These are phyloP conservation scores for Lachnellula cervina DNA, from an alignment of 2,329 filamentous ascomycete genomes.

Conservation along the genomic window DNA sequence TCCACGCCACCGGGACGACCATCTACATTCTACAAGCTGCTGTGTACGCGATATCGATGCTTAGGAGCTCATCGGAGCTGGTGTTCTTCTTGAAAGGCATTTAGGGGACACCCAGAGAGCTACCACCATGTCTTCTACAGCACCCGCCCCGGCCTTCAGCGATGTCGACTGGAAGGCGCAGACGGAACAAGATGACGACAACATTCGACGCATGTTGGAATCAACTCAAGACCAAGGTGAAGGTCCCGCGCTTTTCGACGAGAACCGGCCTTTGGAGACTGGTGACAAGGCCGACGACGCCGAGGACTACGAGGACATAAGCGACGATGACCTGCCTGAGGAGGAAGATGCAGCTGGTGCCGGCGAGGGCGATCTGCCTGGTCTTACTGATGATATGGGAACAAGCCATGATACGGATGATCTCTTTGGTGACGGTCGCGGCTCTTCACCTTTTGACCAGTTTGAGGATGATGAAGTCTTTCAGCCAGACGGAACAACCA, in stretches of 20 bases:
- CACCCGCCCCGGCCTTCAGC: constrained; percentile 11
- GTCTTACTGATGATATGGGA: constrained; percentile 51
- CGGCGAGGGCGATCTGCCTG: constrained; percentile 24
- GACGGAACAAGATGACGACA: constrained; percentile 45
- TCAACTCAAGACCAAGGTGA: constrained; percentile 37
- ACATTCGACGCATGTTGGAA: constrained; percentile 42
- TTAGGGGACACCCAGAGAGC: neutral
- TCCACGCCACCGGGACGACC: no score
- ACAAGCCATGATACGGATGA: constrained; percentile 58
- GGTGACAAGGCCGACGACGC: constrained; percentile 88
- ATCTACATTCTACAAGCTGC: neutral
- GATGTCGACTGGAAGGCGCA: constrained; percentile 40
- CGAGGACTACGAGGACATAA: constrained; percentile 84
- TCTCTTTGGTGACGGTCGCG: constrained; percentile 58
- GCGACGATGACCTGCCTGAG: constrained; percentile 84
- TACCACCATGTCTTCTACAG: neutral
- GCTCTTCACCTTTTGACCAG: constrained; percentile 28
- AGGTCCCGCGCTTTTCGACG: constrained; percentile 37
- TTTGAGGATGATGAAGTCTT: constrained; percentile 17
- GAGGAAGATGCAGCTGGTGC: constrained; percentile 52
- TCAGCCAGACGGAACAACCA: constrained; percentile 13
- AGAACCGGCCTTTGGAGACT: constrained; percentile 50
- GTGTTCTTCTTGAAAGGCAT: constrained; percentile 4
- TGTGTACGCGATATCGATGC: constrained; percentile 1
- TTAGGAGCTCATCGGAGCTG: constrained; percentile 2